Evolutionary conservation across 2,329 filamentous ascomycete genomes (phyloP), one percentile per base, ranked within the genome.

Genomic region (Cordyceps cicadae): DNA sequence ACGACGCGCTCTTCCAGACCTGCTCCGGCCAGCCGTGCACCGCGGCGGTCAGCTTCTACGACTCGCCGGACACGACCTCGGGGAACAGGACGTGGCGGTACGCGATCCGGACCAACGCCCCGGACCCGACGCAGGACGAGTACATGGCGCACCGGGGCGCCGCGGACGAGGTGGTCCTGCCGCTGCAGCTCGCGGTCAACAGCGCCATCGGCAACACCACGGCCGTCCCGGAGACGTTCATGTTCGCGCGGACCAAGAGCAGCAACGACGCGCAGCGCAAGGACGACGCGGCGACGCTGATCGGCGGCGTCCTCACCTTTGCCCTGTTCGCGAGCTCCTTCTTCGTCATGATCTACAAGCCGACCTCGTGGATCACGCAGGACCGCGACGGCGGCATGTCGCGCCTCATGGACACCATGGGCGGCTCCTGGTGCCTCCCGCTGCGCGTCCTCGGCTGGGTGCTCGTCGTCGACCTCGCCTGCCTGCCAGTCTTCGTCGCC

Each of bases 41-140:
- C 45, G 71, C 69, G 41, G 62, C 66, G 39, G 63, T 73, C 14
- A 66, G 54, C 49, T 71, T 73, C 59, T 60, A 61, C 52, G 70
- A 73, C 64, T 70, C 69, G 6, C 70, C 69, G 9, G 58, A 64
- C 51, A 70, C 67, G 8, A 5, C 19, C 1, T 57, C 54, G n/a
- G 37, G 29, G 8, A 57, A 57, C 19, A 64, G 68, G 29, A 69
- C 65, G 8, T 73, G 69, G 69, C 65, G 67, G 32, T 72, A 72
- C 54, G 66, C 65, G 0, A 64, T 73, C 24, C 65, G 66, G 1
- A 65, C 64, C 19, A 69, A 72, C 49, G 65, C 66, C 0, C 62
- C 63, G 3, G 58, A 61, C 9, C 48, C 60, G 49, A 81, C 48
- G 68, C 87, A 63, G 52, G 78, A 80, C 63, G 81, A 83, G 39